Percentiles rank a stretch among this genome's conserved stretches.
These are phyloP conservation scores for Paecilomyces dactylethromorphus DNA, from an alignment of 2,329 filamentous ascomycete genomes.

Conservation along the genomic window DNA sequence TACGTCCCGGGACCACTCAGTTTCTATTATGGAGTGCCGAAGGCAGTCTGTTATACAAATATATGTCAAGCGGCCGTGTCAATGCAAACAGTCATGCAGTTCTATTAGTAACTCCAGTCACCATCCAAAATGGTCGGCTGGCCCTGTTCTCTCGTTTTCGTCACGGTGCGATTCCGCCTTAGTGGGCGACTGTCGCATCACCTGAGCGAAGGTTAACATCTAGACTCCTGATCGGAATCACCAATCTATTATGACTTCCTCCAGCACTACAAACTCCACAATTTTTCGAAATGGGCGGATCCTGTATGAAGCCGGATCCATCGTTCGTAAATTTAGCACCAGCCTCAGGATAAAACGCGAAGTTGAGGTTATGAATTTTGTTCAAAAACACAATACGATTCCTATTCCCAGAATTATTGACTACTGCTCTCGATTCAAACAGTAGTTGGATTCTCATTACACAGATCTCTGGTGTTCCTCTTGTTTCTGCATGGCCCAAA, in stretches of 20 bases:
- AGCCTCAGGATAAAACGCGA: slow-evolving; percentile 1
- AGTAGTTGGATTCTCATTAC: slow-evolving; percentile 1
- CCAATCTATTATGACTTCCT: not conserved
- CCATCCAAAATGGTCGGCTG: too few relatives aligned
- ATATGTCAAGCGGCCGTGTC: not conserved
- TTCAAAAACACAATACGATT: not conserved
- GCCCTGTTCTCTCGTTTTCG: too few relatives aligned
- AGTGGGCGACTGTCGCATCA: too few relatives aligned
- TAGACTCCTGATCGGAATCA: slow-evolving; percentile 55
- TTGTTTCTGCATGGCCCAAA: slow-evolving; percentile 1
- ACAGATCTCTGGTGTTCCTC: not conserved
- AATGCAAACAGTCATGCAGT: not conserved
- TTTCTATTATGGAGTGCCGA: not conserved
- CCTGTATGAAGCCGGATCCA: not conserved
- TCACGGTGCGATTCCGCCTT: too few relatives aligned
- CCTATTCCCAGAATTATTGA: not conserved
- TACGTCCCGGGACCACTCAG: not conserved
- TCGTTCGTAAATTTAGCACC: not conserved
- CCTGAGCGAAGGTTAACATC: slow-evolving; percentile 10
- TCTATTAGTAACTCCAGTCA: too few relatives aligned
- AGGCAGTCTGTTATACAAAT: not conserved
- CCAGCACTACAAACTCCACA: not conserved
- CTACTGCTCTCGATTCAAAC: not conserved
- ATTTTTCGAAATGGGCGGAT: not conserved
- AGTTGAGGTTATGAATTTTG: not conserved